Percentiles rank a stretch among this genome's conserved stretches.
These are phyloP conservation scores for Nakazawaea holstii DNA, from an alignment of 805 yeast species.

Conservation along the genomic window DNA sequence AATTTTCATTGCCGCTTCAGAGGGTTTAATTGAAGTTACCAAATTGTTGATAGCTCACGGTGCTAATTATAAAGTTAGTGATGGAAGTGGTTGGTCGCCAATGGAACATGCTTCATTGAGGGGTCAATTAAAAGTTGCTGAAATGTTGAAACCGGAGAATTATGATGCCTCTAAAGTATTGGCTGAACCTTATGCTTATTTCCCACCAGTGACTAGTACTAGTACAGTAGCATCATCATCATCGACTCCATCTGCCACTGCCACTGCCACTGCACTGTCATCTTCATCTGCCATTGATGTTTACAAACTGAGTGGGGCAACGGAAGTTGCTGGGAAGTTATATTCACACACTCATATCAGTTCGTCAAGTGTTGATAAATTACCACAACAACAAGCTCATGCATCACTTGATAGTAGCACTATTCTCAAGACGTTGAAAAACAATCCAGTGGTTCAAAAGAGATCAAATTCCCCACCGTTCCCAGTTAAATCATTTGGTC, in stretches of 20 bases:
- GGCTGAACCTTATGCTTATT: slow-evolving; percentile 9
- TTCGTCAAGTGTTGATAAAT: slow-evolving; percentile 17
- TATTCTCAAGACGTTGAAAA: slow-evolving; percentile 11
- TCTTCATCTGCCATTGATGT: neutral
- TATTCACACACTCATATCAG: slow-evolving; percentile 7
- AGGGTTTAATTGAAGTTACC: slow-evolving; percentile 62
- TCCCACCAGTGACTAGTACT: slow-evolving; percentile 4
- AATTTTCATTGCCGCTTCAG: slow-evolving; percentile 82
- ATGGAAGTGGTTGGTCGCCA: slow-evolving; percentile 95
- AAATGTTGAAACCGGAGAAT: slow-evolving; percentile 48
- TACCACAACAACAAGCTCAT: slow-evolving; percentile 11
- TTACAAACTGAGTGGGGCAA: neutral
- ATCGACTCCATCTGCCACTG: neutral
- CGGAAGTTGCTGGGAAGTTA: neutral
- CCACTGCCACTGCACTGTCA: neutral
- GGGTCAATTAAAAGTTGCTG: slow-evolving; percentile 75
- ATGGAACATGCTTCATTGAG: slow-evolving; percentile 92
- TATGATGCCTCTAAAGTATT: slow-evolving; percentile 24
- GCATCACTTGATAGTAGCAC: neutral
- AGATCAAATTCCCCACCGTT: slow-evolving; percentile 28
- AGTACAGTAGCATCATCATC: neutral
- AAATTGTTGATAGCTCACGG: slow-evolving; percentile 45
- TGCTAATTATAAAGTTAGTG: slow-evolving; percentile 52
- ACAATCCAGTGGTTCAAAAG: slow-evolving; percentile 9
- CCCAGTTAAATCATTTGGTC: slow-evolving; percentile 83